These are phyloP conservation scores for Trametes hirsuta DNA, from an alignment of 1,284 basidiomycete genomes.

Conservation along the genomic window DNA sequence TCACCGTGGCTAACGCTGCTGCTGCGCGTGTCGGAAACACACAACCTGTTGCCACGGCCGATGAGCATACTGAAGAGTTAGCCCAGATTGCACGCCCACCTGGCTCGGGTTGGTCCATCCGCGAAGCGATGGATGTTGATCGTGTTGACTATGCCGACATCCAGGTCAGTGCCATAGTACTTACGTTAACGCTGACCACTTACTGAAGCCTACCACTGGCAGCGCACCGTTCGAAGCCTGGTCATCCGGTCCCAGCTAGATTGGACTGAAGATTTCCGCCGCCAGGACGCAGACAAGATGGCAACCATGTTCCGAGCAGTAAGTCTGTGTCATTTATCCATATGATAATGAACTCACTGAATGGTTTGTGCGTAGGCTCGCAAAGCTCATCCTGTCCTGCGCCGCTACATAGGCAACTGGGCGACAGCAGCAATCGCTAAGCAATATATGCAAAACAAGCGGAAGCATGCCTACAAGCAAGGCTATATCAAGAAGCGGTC, in stretches of 20 bases:
- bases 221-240: background rate
- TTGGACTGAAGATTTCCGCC: slow-evolving; percentile 2
- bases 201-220: background rate
- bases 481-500: slow-evolving; percentile 10
- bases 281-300: background rate
- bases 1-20: background rate
- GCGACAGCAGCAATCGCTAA: slow-evolving; percentile 6
- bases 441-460: slow-evolving; percentile 16
- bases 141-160: background rate
- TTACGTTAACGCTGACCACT: background rate
- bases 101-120: background rate
- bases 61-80: background rate
- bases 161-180: background rate
- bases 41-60: background rate
- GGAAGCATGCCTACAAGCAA: slow-evolving; percentile 8
- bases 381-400: slow-evolving; percentile 3
- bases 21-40: background rate
- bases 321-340: background rate
- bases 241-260: background rate
- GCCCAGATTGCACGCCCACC: background rate
- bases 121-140: background rate
- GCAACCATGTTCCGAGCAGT: background rate
- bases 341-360: background rate
- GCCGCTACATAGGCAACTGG: slow-evolving; percentile 10
- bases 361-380: slow-evolving; percentile 12